Evolutionary conservation across 257 asterid species (phyloP).

Genomic region (Handroanthus guayacan): DNA sequence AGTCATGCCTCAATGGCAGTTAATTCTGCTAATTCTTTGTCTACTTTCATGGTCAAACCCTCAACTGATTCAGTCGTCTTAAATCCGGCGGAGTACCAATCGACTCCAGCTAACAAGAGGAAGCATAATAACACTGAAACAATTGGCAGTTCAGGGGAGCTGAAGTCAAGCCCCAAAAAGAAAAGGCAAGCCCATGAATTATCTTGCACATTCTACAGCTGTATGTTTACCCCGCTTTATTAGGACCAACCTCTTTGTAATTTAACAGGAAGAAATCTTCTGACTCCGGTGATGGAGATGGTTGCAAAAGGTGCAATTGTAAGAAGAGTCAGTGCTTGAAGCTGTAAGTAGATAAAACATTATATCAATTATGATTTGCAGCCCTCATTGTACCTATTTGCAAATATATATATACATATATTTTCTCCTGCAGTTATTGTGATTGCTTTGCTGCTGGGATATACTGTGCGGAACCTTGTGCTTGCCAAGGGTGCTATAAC

Average conservation of each 20-base stretch:
- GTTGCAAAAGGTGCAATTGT: slow-evolving; percentile 83
- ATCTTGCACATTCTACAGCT: slow-evolving; percentile 16
- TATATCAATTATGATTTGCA: slow-evolving; percentile 28
- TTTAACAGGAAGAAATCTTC: slow-evolving; percentile 58
- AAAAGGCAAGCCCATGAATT: slow-evolving; percentile 59
- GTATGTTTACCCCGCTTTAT: slow-evolving; percentile 23
- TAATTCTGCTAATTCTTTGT: slow-evolving; percentile 39
- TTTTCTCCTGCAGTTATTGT: slow-evolving; percentile 65
- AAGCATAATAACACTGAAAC: slow-evolving; percentile 37
- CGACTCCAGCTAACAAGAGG: slow-evolving; percentile 48
- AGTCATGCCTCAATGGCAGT: slow-evolving; percentile 37
- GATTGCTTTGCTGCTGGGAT: slow-evolving; percentile 86
- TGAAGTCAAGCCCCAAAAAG: slow-evolving; percentile 56
- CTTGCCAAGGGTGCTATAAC: slow-evolving; percentile 81
- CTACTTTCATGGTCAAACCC: slow-evolving; percentile 39
- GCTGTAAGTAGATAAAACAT: slow-evolving; percentile 59
- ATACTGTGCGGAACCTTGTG: slow-evolving; percentile 74
- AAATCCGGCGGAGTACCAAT: slow-evolving; percentile 49
- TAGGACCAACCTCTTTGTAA: slow-evolving; percentile 29
- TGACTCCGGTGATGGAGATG: slow-evolving; percentile 50
- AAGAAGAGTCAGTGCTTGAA: slow-evolving; percentile 80
- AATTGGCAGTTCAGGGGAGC: slow-evolving; percentile 43
- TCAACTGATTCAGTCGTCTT: slow-evolving; percentile 41
- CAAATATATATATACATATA: background rate
- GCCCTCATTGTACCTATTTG: slow-evolving; percentile 21